Percentiles rank a stretch among this genome's conserved stretches.
Evolutionary conservation across 2,329 filamentous ascomycete genomes (phyloP).

Genomic region (Curvularia verruculosa): DNA sequence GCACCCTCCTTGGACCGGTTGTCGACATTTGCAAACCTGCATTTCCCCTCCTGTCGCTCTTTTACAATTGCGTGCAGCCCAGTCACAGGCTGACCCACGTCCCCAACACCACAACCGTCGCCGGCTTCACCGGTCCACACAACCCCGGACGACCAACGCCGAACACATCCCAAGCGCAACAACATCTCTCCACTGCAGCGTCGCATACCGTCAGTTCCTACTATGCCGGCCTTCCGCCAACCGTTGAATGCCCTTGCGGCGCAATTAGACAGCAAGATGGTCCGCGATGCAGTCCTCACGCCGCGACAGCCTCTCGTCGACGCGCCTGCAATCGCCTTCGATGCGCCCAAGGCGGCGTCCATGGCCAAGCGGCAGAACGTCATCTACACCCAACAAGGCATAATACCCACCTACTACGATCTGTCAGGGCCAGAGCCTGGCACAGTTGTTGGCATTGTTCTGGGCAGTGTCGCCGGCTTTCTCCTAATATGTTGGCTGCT

Average conservation of each 20-base stretch:
- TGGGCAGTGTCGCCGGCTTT: constrained; percentile 61
- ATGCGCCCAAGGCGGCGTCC: constrained; percentile 19
- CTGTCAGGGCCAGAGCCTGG: constrained; percentile 61
- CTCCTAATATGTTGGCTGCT: constrained; percentile 60
- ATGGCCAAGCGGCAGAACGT: constrained; percentile 31
- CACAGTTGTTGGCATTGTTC: constrained; percentile 65
- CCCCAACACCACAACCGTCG: constrained; percentile 32
- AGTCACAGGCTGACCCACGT: constrained; percentile 12
- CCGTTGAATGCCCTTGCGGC: constrained; percentile 26
- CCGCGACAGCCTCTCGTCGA: constrained; percentile 28
- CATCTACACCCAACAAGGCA: constrained; percentile 34
- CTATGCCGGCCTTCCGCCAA: constrained; percentile 39
- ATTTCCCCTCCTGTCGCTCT: constrained; percentile 4
- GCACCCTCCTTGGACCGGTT: constrained; percentile 7
- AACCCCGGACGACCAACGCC: constrained; percentile 23
- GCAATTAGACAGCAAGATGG: constrained; percentile 32
- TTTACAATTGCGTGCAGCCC: constrained; percentile 16
- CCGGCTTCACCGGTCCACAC: constrained; percentile 28
- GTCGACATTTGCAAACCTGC: constrained; percentile 9
- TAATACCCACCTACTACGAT: constrained; percentile 68
- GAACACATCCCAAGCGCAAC: constrained; percentile 11
- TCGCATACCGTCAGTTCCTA: constrained; percentile 17
- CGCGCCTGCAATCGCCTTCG: constrained; percentile 17
- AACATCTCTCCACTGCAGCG: constrained; percentile 13
- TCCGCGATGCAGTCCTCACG: constrained; percentile 24